Conservation (phyloP, 495 filamentous ascomycete genomes). For the Talaromyces nanjingensis region DNA sequence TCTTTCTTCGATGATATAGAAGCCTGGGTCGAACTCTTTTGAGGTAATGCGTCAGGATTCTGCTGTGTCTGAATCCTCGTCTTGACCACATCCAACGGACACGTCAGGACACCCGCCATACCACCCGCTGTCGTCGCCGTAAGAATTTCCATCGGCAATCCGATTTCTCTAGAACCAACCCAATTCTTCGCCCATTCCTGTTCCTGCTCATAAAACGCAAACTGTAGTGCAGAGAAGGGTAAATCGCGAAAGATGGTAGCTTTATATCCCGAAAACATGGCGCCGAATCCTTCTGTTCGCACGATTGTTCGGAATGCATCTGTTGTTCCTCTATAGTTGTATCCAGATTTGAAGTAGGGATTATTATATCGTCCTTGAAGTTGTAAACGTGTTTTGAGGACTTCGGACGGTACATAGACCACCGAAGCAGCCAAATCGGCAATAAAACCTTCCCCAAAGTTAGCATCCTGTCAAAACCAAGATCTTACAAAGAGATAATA, state of each 20-base stretch:
- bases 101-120: constrained; percentile 89
- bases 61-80: constrained; percentile 95
- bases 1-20: constrained; percentile 22
- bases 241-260: constrained; percentile 90
- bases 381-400: constrained; percentile 90
- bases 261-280: constrained; percentile 90
- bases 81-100: constrained; percentile 95
- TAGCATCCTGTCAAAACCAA: background rate
- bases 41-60: constrained; percentile 36
- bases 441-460: constrained; percentile 54
- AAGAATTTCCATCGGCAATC: constrained; percentile 73
- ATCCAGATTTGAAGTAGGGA: constrained; percentile 83
- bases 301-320: constrained; percentile 82
- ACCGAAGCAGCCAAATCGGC: constrained; percentile 88
- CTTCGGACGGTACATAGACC: constrained; percentile 93
- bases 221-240: constrained; percentile 91
- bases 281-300: constrained; percentile 69
- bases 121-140: constrained; percentile 91
- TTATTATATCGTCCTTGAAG: constrained; percentile 94
- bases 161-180: constrained; percentile 69
- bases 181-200: constrained; percentile 72
- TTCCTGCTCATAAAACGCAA: constrained; percentile 96
- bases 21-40: constrained; percentile 9
- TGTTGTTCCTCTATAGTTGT: constrained; percentile 77
- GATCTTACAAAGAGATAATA: constrained; percentile 23